Conservation (phyloP, 805 yeast genomes). For the Nakazawaea anatomiae region DNA sequence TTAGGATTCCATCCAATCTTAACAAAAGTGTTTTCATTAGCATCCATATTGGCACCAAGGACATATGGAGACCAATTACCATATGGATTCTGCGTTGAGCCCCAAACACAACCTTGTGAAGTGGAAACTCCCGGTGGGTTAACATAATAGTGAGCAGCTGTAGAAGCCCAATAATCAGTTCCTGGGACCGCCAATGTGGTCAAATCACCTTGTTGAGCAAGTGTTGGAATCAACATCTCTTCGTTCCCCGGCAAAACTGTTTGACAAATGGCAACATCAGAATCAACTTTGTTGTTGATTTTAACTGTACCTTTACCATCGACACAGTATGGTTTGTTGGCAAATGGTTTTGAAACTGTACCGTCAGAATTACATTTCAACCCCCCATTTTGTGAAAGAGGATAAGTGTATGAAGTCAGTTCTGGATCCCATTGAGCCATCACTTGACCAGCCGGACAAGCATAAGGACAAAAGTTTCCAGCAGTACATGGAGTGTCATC, state of each 20-base stretch:
- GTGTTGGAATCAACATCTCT: conserved; percentile 88
- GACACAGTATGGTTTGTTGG: conserved; percentile 57
- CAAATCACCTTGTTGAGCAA: conserved; percentile 43
- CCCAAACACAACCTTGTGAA: conserved; percentile 82
- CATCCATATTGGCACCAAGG: conserved; percentile 84
- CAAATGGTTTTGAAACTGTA: conserved; percentile 53
- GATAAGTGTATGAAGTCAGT: conserved; percentile 69
- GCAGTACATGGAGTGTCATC: conserved; percentile 66
- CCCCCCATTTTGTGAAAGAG: conserved; percentile 80
- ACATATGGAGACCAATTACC: conserved; percentile 96
- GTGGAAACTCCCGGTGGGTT: conserved; percentile 79
- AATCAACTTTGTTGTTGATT: conserved; percentile 44
- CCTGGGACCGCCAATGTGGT: conserved; percentile 77
- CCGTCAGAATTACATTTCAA: conserved; percentile 72
- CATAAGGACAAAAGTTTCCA: conserved; percentile 87
- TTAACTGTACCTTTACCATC: conserved; percentile 74
- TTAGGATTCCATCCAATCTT: conserved; percentile 92
- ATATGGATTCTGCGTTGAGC: conserved; percentile 54
- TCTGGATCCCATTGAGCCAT: conserved; percentile 86
- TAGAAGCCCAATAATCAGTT: conserved; percentile 74
- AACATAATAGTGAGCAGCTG: conserved; percentile 83
- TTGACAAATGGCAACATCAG: conserved; percentile 79
- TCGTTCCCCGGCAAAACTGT: conserved; percentile 93
- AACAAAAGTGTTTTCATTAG: conserved; percentile 62
- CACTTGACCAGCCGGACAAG: conserved; percentile 83